phyloP scores from a whole-genome alignment of 139 green algal genomes.

The Spirogloea muscicola region DNA sequence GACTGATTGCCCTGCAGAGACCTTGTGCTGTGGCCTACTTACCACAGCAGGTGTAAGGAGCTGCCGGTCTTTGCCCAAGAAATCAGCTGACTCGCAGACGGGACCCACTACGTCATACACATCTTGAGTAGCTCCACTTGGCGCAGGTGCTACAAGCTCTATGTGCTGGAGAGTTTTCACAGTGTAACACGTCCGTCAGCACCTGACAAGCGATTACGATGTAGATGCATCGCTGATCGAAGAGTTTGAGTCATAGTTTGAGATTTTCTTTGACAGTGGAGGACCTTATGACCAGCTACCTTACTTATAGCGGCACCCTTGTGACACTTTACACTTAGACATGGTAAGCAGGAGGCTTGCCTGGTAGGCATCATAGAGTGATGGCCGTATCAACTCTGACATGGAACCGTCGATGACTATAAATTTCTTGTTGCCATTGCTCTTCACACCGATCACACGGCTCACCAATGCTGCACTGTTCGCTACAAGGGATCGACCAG shows the following conservation, averaged over 20 bases:
- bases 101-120: conserved; percentile 90
- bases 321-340: neutral
- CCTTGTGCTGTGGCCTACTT: too few relatives aligned
- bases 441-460: conserved; percentile 78
- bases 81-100: conserved; percentile 95
- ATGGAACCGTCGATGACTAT: conserved; percentile 95
- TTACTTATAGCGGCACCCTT: neutral
- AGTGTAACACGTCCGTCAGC: neutral
- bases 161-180: conserved; percentile 93
- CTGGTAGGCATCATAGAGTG: conserved; percentile 60
- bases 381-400: conserved; percentile 88
- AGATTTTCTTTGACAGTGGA: neutral
- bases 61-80: conserved; percentile 84
- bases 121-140: conserved; percentile 26
- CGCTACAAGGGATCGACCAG: conserved; percentile 86
- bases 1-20: too few relatives aligned
- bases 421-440: conserved; percentile 96
- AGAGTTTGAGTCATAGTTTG: too few relatives aligned
- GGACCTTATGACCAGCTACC: neutral
- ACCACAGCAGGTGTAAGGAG: conserved; percentile 61
- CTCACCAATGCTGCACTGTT: conserved; percentile 77
- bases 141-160: conserved; percentile 76
- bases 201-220: neutral
- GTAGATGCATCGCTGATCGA: neutral
- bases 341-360: neutral